Evolutionary conservation across 371 early-diverging fungal genomes (phyloP).

Genomic region (Mucor piriformis): DNA sequence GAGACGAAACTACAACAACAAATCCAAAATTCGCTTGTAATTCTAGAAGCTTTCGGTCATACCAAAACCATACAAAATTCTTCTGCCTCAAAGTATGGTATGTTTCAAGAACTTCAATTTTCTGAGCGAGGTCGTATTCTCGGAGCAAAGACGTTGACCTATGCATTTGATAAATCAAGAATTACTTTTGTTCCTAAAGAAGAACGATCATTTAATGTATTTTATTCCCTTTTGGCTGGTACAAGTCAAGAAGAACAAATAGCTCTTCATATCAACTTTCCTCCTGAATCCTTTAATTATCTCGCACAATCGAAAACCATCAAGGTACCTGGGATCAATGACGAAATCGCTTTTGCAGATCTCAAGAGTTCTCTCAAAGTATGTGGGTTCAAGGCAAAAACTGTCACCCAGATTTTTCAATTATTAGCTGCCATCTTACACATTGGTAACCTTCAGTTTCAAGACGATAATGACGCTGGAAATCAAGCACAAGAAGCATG

Average conservation of each 20-base stretch:
- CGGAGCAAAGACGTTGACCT: conserved; percentile 81
- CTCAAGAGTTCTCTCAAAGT: conserved; percentile 70
- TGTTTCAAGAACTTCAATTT: conserved; percentile 85
- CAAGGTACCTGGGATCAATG: conserved; percentile 36
- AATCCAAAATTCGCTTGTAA: conserved; percentile 53
- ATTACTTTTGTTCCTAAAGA: conserved; percentile 59
- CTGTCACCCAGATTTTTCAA: conserved; percentile 71
- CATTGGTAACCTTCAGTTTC: conserved; percentile 72
- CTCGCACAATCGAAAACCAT: conserved; percentile 47
- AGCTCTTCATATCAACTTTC: conserved; percentile 57
- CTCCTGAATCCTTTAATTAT: conserved; percentile 55
- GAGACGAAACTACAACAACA: conserved; percentile 65
- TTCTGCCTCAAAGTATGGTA: conserved; percentile 72
- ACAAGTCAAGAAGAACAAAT: conserved; percentile 57
- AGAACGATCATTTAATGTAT: conserved; percentile 83
- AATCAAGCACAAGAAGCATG: conserved; percentile 53
- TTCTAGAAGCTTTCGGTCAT: conserved; percentile 74
- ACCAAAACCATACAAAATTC: conserved; percentile 60
- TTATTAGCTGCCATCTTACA: conserved; percentile 74
- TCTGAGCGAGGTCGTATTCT: conserved; percentile 74
- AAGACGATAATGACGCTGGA: conserved; percentile 52
- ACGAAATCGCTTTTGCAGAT: conserved; percentile 50
- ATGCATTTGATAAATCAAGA: conserved; percentile 80
- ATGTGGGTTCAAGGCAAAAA: conserved; percentile 73
- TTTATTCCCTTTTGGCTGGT: conserved; percentile 78